Base-by-base conservation (phyloP, 139 green algal genomes). In the Ettlia oleoabundans region DNA sequence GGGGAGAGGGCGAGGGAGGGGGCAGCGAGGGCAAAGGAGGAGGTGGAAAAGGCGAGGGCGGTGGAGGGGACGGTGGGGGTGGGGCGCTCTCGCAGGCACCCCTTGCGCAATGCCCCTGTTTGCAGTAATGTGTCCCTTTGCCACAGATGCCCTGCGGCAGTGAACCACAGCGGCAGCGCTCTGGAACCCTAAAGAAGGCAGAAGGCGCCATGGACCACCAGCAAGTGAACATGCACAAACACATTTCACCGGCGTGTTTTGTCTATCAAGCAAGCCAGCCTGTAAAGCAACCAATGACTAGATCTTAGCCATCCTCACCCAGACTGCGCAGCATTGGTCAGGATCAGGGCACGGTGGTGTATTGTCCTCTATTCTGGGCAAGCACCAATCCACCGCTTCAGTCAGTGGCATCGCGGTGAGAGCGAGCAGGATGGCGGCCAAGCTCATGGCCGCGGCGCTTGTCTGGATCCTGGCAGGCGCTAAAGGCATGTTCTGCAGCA, bases 131-230 rank as follows among this genome's bases (percentile, higher is more conserved):
- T 18, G 38, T 51, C 9, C 73, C 73, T 2, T 10, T 69, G 51
- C 73, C 73, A 40, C 73, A 80, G 22, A 69, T 35, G 8, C 73
- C 73, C 73, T 80, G 73, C 73, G 55, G 47, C 47, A 58, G 47
- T 15, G 15, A 58, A n/a, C n/a, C n/a, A n/a, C n/a, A n/a, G n/a
- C n/a, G n/a, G n/a, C n/a, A n/a, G n/a, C n/a, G n/a, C n/a, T n/a
- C n/a, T n/a, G n/a, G n/a, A n/a, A n/a, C n/a, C n/a, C n/a, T n/a
- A n/a, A n/a, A n/a, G n/a, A n/a, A n/a, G n/a, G n/a, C 47, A 58
- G 13, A 58, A 58, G 47, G 15, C 47, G 47, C 10, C 15, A 15
- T 58, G 47, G 47, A 15, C 47, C 10, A 58, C 15, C 47, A 15
- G 15, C 47, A 65, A n/a, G 15, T 32, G 30, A 28, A 65, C 15